Evolutionary conservation across 225 moss, liverwort and hornwort species (phyloP), one percentile per base, ranked within the genome.

Genomic region (Pleurozium schreberi): DNA sequence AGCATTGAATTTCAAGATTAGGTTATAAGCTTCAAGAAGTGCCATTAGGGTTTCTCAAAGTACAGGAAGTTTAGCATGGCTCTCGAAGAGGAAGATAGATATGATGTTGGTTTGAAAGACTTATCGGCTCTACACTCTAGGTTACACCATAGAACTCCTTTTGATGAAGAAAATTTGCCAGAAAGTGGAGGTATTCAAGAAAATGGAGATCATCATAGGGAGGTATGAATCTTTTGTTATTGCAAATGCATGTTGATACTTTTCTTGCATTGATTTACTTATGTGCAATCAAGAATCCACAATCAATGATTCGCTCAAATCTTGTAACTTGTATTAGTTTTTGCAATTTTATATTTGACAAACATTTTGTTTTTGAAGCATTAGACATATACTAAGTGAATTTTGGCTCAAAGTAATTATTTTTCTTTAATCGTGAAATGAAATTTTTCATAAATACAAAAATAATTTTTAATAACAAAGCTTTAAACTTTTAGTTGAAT

Each of bases 51-150:
- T 90, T 93, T 87, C 3, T 71, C 18, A 66, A 88, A 88, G 47
- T 87, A 3, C 64, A 68, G n/a, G 45, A 88, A 86, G 40, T 91
- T 85, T 36, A 63, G 36, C 15, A 98, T 98, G 98, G 98, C 96
- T 79, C 95, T 94, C 73, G 94, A 98, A 73, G 96, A 96, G 12
- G 94, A 98, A 25, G 93, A 97, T 85, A 92, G 95, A 63, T 94
- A 93, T 86, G 94, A 92, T 45, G 83, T 91, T 88, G 94, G 95
- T 83, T 90, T 95, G 83, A 92, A 93, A 67, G 94, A 94, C 61
- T 96, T 94, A 38, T 90, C 91, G 9, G 90, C 93, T 87, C 30
- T 88, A 4, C 92, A 83, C 57, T 93, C 90, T 90, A 93, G 92
- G 91, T 95, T 89, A 42, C 89, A 93, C 68, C 91, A 73, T 64